Evolutionary conservation across 2,329 filamentous ascomycete species (phyloP), one percentile per base, ranked within the genome.

Genomic region (Neofusicoccum laricinum): DNA sequence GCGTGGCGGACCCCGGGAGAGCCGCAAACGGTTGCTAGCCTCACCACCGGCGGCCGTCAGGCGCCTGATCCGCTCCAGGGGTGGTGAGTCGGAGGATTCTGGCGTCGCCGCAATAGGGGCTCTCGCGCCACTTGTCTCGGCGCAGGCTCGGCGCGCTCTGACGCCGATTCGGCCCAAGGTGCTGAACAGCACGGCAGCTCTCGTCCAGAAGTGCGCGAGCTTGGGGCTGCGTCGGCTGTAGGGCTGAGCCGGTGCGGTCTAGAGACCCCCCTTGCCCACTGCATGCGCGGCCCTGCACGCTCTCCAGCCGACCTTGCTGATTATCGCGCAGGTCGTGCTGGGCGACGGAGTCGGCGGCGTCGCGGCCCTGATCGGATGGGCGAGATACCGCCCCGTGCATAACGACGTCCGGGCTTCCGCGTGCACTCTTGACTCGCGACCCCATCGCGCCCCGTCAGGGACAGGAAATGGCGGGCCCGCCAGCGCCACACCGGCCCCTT

Each of bases 21-120:
- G 55, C 21, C 55, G 55, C 41, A 59, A 45, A 59, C 55, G 55
- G 55, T 15, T 46, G 40, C 55, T 46, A 59, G 55, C 55, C 40
- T 14, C 15, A 46, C 19, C 40, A 34, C 14, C 55, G 41, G 55
- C 11, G 17, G 25, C 19, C 15, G 6, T 21, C 46, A 15, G 55
- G 21, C 38, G 21, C 19, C 55, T n/a, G 55, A 58, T 59, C 41
- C 40, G 15, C 51, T 2, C 21, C 40, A 45, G n/a, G 55, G 55
- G 55, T 17, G 8, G 30, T 57, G 55, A 59, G 15, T 57, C 53
- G 53, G 38, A 10, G 50, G 53, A 43, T 43, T 32, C 43, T 32
- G 53, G 25, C 30, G 34, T 14, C 38, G 53, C 53, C 14, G 53
- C 38, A 30, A 41, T 15, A 17, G 19, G 34, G n/a, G 36, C 12